Conservation (phyloP, 805 yeast genomes). For the Kodamaea restingae region DNA sequence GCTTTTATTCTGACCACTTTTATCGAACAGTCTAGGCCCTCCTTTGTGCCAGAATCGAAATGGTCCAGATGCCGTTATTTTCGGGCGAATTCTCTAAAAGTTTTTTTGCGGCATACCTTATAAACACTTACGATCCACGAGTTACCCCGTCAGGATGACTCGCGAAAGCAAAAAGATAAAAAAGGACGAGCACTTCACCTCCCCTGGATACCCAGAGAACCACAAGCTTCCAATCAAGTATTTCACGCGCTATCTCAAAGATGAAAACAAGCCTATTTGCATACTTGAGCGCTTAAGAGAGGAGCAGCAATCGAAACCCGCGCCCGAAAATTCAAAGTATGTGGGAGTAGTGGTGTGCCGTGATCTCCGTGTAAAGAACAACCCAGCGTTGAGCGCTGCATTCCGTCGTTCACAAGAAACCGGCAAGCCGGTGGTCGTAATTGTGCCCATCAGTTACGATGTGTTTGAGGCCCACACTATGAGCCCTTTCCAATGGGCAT, state of each 20-base stretch:
- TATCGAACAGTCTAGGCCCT: too few species aligned
- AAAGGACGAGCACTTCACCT: not conserved
- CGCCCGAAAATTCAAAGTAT: not conserved
- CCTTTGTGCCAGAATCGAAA: too few species aligned
- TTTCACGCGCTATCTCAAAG: constrained; percentile 22
- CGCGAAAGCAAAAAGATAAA: too few species aligned
- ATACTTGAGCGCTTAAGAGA: constrained; percentile 13
- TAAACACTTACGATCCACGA: not conserved
- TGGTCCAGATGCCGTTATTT: too few species aligned
- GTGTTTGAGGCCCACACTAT: constrained; percentile 41
- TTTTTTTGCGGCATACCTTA: not conserved
- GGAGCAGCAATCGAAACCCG: constrained; percentile 7
- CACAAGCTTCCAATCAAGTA: constrained; percentile 5
- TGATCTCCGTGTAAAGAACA: constrained; percentile 45
- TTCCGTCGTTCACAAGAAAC: constrained; percentile 25
- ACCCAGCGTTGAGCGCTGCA: constrained; percentile 37
- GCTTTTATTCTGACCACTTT: too few species aligned
- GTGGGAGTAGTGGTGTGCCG: constrained; percentile 35
- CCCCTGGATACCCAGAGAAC: constrained; percentile 7
- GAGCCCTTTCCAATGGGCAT: constrained; percentile 40
- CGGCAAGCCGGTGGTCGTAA: constrained; percentile 33
- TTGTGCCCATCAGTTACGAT: constrained; percentile 40
- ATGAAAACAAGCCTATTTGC: constrained; percentile 28
- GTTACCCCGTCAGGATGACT: not conserved
- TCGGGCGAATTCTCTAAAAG: not conserved